phyloP scores from a whole-genome alignment of 2,329 filamentous ascomycete genomes.

The Acrodontium crateriforme region DNA sequence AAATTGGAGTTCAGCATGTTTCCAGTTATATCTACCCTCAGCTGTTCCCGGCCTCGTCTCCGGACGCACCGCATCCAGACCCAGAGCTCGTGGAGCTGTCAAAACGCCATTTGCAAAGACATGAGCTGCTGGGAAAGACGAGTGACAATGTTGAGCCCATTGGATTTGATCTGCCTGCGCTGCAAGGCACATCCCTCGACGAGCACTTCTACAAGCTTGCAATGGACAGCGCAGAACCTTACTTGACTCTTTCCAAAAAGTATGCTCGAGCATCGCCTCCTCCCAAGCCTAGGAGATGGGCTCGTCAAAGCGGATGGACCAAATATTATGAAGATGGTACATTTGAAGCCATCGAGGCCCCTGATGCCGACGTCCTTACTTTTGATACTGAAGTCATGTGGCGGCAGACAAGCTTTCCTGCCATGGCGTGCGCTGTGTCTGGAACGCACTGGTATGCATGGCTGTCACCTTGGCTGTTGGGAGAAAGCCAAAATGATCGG shows the following conservation, averaged over 20 bases:
- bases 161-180: slow-evolving; percentile 67
- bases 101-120: slow-evolving; percentile 65
- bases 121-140: slow-evolving; percentile 83
- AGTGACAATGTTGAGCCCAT: slow-evolving; percentile 61
- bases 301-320: slow-evolving; percentile 75
- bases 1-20: slow-evolving; percentile 88
- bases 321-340: slow-evolving; percentile 69
- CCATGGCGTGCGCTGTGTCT: slow-evolving; percentile 91
- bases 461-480: slow-evolving; percentile 89
- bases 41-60: slow-evolving; percentile 47
- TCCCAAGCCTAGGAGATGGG: slow-evolving; percentile 57
- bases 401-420: slow-evolving; percentile 80
- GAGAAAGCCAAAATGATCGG: slow-evolving; percentile 59
- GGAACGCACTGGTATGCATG: slow-evolving; percentile 92
- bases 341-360: slow-evolving; percentile 58
- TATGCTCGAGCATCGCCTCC: slow-evolving; percentile 52
- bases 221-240: slow-evolving; percentile 75
- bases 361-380: slow-evolving; percentile 67
- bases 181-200: slow-evolving; percentile 72
- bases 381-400: slow-evolving; percentile 98
- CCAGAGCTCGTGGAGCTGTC: slow-evolving; percentile 66
- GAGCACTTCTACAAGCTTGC: slow-evolving; percentile 90
- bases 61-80: slow-evolving; percentile 56
- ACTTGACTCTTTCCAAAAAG: slow-evolving; percentile 57
- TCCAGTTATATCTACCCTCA: slow-evolving; percentile 72